A percentile compares a stretch with the other conserved stretches of the same genome.
Conservation (phyloP, 1,139 yeast species). For the Pichia sp. region DNA sequence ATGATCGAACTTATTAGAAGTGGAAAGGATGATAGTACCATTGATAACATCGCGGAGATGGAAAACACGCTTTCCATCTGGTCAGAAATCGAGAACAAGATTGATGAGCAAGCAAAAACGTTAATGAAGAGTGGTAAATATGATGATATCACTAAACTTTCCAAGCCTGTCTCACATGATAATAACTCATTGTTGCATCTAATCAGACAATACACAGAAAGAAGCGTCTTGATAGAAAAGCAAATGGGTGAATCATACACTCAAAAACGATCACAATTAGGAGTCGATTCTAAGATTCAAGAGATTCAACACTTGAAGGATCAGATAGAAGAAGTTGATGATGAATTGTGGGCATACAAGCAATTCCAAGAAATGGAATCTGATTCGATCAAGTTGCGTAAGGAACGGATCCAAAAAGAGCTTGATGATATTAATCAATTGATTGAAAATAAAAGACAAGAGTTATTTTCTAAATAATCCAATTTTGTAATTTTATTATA, state of each 20-base stretch:
- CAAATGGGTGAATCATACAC: neutral
- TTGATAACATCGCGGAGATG: neutral
- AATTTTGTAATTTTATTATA: neutral
- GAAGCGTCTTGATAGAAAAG: constrained; percentile 6
- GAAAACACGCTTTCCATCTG: neutral
- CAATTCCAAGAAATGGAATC: constrained; percentile 9
- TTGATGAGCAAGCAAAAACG: constrained; percentile 2
- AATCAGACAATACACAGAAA: constrained; percentile 7
- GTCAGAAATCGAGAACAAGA: constrained; percentile 8
- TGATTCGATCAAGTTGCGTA: constrained; percentile 9
- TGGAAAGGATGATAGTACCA: neutral
- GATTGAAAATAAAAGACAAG: constrained; percentile 9
- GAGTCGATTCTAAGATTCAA: neutral
- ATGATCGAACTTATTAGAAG: constrained; percentile 3
- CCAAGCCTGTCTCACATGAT: neutral
- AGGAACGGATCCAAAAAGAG: constrained; percentile 14
- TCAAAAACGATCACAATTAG: neutral
- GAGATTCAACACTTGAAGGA: neutral
- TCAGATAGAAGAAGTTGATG: constrained; percentile 2
- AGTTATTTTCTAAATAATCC: neutral
- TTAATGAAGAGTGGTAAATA: neutral
- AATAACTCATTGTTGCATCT: constrained; percentile 4
- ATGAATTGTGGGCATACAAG: constrained; percentile 12
- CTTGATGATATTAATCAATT: constrained; percentile 14
- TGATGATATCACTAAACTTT: constrained; percentile 2